Conservation (phyloP, 371 early-diverging fungal genomes). For the Rhizopus stolonifer region DNA sequence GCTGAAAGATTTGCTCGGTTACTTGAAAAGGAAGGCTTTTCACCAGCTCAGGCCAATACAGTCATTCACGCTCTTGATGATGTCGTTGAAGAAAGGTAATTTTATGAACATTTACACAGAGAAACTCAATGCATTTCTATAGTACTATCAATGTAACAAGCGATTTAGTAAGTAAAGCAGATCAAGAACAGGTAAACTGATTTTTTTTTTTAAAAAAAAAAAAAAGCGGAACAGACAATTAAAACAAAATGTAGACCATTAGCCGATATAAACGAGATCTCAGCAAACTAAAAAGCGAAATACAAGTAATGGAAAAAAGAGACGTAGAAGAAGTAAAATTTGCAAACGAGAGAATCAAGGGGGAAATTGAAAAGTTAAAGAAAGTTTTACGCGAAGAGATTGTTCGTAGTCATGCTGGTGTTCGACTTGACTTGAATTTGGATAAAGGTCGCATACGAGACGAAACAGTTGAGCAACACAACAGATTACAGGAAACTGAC, state of each 20-base stretch:
- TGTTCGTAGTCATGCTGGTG: constrained; percentile 85
- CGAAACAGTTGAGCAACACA: constrained; percentile 79
- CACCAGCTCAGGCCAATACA: constrained; percentile 69
- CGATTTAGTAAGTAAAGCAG: constrained; percentile 76
- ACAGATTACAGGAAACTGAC: constrained; percentile 83
- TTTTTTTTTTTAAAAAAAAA: background rate
- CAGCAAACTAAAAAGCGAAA: constrained; percentile 80
- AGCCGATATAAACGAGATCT: constrained; percentile 88
- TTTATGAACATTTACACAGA: background rate
- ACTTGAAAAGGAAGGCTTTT: constrained; percentile 78
- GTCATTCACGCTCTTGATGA: constrained; percentile 76
- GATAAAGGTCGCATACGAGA: constrained; percentile 91
- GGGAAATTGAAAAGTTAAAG: constrained; percentile 82
- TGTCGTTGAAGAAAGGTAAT: constrained; percentile 78
- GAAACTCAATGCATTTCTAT: background rate
- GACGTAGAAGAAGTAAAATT: constrained; percentile 84
- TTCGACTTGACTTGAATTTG: constrained; percentile 84
- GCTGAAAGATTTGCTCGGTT: constrained; percentile 73
- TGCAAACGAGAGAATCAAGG: constrained; percentile 77
- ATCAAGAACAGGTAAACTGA: constrained; percentile 71
- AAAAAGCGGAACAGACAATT: background rate
- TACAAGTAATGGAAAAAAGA: constrained; percentile 85
- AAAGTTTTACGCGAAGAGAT: constrained; percentile 82
- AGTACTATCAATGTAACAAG: constrained; percentile 60
- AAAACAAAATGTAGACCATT: constrained; percentile 58